Evolutionary conservation across 2,329 filamentous ascomycete species (phyloP), one percentile per base, ranked within the genome.

Genomic region (Exophiala mesophila): DNA sequence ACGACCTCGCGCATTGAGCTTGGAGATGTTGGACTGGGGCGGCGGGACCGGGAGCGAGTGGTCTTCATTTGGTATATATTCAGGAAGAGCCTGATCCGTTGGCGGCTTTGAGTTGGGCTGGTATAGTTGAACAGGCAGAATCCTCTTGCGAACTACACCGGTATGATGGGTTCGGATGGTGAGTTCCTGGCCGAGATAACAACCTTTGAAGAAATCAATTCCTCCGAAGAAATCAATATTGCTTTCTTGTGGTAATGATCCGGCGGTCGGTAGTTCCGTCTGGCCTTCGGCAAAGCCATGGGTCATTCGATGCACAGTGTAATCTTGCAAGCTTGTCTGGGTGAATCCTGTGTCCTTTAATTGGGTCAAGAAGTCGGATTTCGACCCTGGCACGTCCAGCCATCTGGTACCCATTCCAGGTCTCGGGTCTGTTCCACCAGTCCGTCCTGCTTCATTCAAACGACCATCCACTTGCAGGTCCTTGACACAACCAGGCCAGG

Each of bases 131-230:
- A 90, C 81, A 0, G 92, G 92, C 39, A 98, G 63, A 36, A 97
- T 79, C 36, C 92, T 77, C 72, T 96, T 95, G 48, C 92, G 76
- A 29, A 98, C 87, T 12, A 98, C 87, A 16, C 92, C 92, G 9
- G 85, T 89, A 65, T 98, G 92, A 62, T 89, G 84, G 1, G 92
- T 98, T 30, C 92, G 83, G 53, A 97, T 95, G 1, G 92, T 97
- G 51, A 98, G 75, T 64, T 98, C 92, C 66, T 98, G 92, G 0
- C 92, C 92, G 5, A 97, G 80, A 64, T 98, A 98, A 67, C 92
- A 98, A 5, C 92, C 92, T 69, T 98, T 98, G 59, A 80, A 80
- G 69, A 92, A 98, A 65, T 96, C 87, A 53, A 98, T 83, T 18
- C 80, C 92, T 35, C 78, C 76, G 74, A 86, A 86, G 46, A 86